Evolutionary conservation across 2,329 filamentous ascomycete genomes (phyloP).

Genomic region (Sclerotinia borealis): DNA sequence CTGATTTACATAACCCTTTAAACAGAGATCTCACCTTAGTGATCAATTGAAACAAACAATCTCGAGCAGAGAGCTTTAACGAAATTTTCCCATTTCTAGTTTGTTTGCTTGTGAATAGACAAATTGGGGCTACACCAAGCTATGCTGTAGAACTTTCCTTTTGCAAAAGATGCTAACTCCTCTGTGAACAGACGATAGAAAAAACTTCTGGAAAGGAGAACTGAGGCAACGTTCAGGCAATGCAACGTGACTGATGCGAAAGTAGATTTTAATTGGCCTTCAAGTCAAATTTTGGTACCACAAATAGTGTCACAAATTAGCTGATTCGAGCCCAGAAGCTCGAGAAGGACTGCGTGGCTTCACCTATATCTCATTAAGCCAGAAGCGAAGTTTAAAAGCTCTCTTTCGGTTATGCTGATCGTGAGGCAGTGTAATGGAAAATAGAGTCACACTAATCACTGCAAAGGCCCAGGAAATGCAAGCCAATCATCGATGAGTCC

Average conservation of each 20-base stretch:
- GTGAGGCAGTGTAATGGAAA: not conserved
- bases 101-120: conserved; percentile 3
- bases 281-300: not conserved
- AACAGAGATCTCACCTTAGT: not conserved
- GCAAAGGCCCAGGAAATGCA: not conserved
- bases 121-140: not conserved
- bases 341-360: not conserved
- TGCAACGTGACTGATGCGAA: not conserved
- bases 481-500: not conserved
- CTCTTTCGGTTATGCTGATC: not conserved
- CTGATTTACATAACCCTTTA: conserved; percentile 1
- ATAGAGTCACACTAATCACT: not conserved
- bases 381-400: not conserved
- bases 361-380: not conserved
- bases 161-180: not conserved
- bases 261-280: not conserved
- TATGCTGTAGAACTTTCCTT: conserved; percentile 8
- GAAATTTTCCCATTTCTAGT: not conserved
- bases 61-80: not conserved
- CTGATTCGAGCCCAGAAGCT: not conserved
- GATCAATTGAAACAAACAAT: conserved; percentile 1
- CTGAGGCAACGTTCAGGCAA: not conserved
- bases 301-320: not conserved
- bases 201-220: not conserved
- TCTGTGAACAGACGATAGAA: not conserved